phyloP scores from a whole-genome alignment of 208 protist species.

The Crithidia expoeki region DNA sequence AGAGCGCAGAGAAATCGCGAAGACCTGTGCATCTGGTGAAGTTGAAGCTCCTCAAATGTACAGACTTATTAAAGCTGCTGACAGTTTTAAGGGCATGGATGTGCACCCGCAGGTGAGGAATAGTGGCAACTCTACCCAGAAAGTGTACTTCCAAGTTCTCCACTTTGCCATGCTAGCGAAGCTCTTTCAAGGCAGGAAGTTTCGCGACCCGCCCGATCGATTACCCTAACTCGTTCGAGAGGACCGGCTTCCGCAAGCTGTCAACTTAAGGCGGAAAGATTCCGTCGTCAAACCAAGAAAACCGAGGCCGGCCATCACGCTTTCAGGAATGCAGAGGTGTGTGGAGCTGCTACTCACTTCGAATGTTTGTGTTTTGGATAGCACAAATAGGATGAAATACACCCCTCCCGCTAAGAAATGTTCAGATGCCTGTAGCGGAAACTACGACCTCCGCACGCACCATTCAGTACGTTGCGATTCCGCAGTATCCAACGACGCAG shows the following conservation, averaged over 20 bases:
- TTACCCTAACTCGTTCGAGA: not conserved
- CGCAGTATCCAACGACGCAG: not conserved
- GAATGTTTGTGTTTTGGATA: not conserved
- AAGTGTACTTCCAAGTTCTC: not conserved
- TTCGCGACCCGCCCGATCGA: not conserved
- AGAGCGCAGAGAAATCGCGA: not conserved
- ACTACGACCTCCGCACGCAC: not conserved
- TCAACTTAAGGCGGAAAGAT: not conserved
- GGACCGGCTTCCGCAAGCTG: not conserved
- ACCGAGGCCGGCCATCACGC: not conserved
- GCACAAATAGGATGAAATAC: not conserved
- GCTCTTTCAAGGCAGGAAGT: not conserved
- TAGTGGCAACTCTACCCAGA: not conserved
- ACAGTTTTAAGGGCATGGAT: not conserved
- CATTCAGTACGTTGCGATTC: not conserved
- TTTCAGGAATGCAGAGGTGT: not conserved
- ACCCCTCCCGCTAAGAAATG: not conserved
- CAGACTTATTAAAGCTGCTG: not conserved
- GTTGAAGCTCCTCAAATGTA: not conserved
- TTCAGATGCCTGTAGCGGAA: not conserved
- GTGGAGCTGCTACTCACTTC: not conserved
- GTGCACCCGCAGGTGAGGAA: not conserved
- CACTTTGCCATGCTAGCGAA: not conserved
- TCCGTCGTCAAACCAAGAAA: not conserved
- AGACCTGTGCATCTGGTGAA: conserved; percentile 5